These are phyloP conservation scores for Grigorovia jiainica DNA, from an alignment of 805 yeast genomes.

Conservation along the genomic window DNA sequence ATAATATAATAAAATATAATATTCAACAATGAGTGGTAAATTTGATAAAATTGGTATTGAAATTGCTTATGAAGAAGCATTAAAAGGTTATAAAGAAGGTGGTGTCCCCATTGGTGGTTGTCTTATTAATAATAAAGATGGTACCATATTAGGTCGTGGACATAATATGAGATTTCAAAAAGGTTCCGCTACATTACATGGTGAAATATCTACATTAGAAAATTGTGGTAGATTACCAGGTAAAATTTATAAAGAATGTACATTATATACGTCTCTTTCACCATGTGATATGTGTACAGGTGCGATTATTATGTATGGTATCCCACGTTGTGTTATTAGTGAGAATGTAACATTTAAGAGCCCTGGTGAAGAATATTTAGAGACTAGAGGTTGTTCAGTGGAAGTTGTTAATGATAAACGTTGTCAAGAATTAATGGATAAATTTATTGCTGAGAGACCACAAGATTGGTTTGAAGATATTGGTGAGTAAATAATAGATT, in stretches of 20 bases:
- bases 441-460: slow-evolving; percentile 73
- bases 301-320: slow-evolving; percentile 80
- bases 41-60: slow-evolving; percentile 60
- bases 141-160: slow-evolving; percentile 76
- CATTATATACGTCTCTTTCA: slow-evolving; percentile 85
- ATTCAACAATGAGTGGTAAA: slow-evolving; percentile 25
- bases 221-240: slow-evolving; percentile 87
- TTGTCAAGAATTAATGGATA: slow-evolving; percentile 64
- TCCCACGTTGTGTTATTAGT: slow-evolving; percentile 79
- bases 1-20: not conserved
- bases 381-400: slow-evolving; percentile 61
- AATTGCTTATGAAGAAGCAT: slow-evolving; percentile 66
- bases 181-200: slow-evolving; percentile 76
- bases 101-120: slow-evolving; percentile 72
- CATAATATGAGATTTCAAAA: slow-evolving; percentile 88
- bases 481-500: slow-evolving; percentile 35
- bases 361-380: slow-evolving; percentile 63
- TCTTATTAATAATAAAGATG: slow-evolving; percentile 43
- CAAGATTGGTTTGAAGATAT: slow-evolving; percentile 76
- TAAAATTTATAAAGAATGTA: slow-evolving; percentile 67
- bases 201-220: slow-evolving; percentile 83
- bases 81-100: slow-evolving; percentile 62
- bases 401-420: slow-evolving; percentile 47
- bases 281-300: slow-evolving; percentile 97
- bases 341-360: slow-evolving; percentile 80